phyloP scores from a whole-genome alignment of 352 stramenopile species.

The Elongisporangium senticosum region DNA sequence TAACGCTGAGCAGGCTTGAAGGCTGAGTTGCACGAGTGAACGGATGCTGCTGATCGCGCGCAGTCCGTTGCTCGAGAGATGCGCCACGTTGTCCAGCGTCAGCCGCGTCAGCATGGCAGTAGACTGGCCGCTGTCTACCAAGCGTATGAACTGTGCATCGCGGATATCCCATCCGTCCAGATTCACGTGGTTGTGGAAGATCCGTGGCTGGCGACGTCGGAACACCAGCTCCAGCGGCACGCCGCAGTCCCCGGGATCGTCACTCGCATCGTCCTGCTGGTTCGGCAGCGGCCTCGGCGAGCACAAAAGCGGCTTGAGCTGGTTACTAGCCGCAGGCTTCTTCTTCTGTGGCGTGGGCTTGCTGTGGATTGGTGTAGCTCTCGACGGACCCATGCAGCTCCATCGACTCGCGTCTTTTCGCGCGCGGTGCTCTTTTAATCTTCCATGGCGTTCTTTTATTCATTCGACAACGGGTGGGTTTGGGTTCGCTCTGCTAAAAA shows the following conservation, averaged over 20 bases:
- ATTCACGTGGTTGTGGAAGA: slow-evolving; percentile 38
- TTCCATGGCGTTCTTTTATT: neutral
- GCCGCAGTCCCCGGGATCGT: neutral
- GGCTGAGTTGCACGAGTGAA: slow-evolving; percentile 7
- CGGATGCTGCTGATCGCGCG: slow-evolving; percentile 1
- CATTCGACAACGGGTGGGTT: neutral
- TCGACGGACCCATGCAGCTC: neutral
- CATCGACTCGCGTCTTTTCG: neutral
- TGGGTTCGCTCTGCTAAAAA: too few relatives aligned
- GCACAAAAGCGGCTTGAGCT: neutral
- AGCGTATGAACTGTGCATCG: slow-evolving; percentile 16
- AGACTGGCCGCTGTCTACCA: neutral
- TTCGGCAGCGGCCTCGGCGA: neutral
- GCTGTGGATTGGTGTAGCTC: neutral
- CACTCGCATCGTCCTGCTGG: neutral
- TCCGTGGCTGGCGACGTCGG: slow-evolving; percentile 17
- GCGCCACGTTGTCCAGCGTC: slow-evolving; percentile 20
- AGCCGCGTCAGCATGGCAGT: slow-evolving; percentile 2
- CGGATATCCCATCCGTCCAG: slow-evolving; percentile 48
- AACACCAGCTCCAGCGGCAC: slow-evolving; percentile 38
- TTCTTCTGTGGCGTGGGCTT: neutral
- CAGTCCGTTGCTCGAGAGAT: slow-evolving; percentile 13
- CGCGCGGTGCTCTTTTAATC: neutral
- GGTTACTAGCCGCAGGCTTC: neutral
- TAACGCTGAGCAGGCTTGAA: slow-evolving; percentile 19